phyloP scores from a whole-genome alignment of 2,329 filamentous ascomycete species.

The Colletotrichum tropicale region DNA sequence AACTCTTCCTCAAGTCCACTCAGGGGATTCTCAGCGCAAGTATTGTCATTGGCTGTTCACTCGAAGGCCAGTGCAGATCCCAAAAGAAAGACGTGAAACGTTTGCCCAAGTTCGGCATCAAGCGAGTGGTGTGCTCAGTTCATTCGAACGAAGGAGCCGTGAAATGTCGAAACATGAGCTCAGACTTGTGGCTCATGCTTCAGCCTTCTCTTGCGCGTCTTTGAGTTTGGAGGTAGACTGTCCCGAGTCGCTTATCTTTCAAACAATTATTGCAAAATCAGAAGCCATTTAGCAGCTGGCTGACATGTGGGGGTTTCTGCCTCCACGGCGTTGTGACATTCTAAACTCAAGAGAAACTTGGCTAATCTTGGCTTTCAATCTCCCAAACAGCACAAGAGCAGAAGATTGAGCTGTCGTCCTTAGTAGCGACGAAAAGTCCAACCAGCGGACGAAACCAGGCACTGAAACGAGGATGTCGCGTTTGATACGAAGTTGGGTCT shows the following conservation, averaged over 20 bases:
- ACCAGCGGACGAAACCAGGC: background rate
- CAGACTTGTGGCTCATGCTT: slow-evolving; percentile 3
- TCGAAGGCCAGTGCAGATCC: background rate
- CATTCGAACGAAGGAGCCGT: background rate
- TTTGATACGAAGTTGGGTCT: background rate
- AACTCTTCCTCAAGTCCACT: background rate
- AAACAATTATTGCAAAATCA: background rate
- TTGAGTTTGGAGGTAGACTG: background rate
- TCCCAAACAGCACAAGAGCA: background rate
- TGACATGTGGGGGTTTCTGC: background rate
- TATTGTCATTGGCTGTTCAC: background rate
- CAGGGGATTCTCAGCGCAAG: background rate
- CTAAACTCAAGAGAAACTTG: background rate
- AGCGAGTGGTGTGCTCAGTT: background rate
- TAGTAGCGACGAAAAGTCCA: background rate
- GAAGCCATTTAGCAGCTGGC: background rate
- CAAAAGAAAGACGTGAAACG: background rate
- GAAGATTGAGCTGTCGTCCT: background rate
- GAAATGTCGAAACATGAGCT: background rate
- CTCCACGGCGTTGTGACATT: background rate
- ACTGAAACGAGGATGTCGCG: background rate
- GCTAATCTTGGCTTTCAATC: background rate
- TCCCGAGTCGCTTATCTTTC: background rate
- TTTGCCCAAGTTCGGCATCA: background rate
- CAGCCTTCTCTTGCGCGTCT: background rate